phyloP scores from a whole-genome alignment of 163 green algal species.

The Dunaliella salina region DNA sequence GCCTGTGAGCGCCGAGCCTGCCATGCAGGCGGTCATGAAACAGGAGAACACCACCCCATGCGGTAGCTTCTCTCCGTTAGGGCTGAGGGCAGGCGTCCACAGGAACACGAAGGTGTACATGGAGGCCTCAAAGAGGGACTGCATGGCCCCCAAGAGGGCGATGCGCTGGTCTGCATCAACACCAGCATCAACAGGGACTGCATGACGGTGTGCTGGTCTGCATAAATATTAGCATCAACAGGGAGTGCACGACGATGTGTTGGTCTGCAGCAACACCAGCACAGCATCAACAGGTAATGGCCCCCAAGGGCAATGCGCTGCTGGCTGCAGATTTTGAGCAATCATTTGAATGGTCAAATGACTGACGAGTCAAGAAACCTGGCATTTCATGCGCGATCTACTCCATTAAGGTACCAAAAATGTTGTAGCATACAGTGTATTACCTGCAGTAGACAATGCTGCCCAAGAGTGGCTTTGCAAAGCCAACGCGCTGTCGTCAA shows the following conservation, averaged over 20 bases:
- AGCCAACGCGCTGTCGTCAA: too few relatives aligned
- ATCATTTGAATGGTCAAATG: too few relatives aligned
- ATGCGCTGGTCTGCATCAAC: slow-evolving; percentile 67
- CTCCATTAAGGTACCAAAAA: too few relatives aligned
- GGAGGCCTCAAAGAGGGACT: slow-evolving; percentile 83
- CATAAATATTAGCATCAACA: not conserved
- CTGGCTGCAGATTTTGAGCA: too few relatives aligned
- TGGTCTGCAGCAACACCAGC: slow-evolving; percentile 41
- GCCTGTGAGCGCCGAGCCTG: slow-evolving; percentile 64
- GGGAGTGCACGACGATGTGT: slow-evolving; percentile 33
- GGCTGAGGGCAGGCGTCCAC: slow-evolving; percentile 82
- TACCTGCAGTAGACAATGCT: too few relatives aligned
- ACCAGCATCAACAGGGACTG: slow-evolving; percentile 56
- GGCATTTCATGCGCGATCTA: too few relatives aligned
- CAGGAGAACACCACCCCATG: slow-evolving; percentile 95
- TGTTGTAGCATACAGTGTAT: too few relatives aligned
- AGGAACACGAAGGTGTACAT: slow-evolving; percentile 90
- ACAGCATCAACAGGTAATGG: not conserved
- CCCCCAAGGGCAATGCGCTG: too few relatives aligned
- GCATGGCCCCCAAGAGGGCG: slow-evolving; percentile 77
- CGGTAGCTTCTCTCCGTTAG: slow-evolving; percentile 65
- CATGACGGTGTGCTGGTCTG: slow-evolving; percentile 24
- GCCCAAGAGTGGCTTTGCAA: too few relatives aligned
- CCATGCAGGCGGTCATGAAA: slow-evolving; percentile 94
- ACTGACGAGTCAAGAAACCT: too few relatives aligned